A percentile compares a stretch with the other conserved stretches of the same genome.
Conservation (phyloP, 768 basidiomycete species). For the Russula abietina region DNA sequence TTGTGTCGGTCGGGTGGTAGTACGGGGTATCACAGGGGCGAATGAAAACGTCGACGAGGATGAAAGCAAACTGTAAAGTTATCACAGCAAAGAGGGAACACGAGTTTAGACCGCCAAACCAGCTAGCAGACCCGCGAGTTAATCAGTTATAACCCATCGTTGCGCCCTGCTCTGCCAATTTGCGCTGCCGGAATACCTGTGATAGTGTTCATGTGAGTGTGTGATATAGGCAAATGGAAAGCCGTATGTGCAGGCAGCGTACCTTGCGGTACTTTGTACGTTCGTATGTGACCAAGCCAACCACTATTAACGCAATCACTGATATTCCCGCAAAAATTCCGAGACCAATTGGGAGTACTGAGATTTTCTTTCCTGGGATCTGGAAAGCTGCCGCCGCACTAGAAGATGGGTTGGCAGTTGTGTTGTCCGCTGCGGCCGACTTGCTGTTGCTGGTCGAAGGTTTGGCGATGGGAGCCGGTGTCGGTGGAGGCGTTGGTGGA, state of each 20-base stretch:
- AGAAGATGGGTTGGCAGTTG: constrained; percentile 22
- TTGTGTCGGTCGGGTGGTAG: neutral
- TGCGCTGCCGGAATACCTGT: constrained; percentile 62
- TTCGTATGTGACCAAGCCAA: constrained; percentile 82
- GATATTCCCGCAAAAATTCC: constrained; percentile 83
- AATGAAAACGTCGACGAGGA: neutral
- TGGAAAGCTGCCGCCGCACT: constrained; percentile 40
- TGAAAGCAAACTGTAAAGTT: neutral
- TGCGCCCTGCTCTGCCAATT: constrained; percentile 58
- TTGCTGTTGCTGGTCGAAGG: constrained; percentile 24
- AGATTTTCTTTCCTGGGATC: constrained; percentile 66
- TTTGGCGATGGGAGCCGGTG: no score
- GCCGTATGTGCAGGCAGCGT: constrained; percentile 28
- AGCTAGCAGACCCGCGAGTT: constrained; percentile 22
- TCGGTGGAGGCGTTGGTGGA: no score
- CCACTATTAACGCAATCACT: constrained; percentile 73
- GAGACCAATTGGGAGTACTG: constrained; percentile 76
- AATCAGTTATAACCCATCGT: constrained; percentile 57
- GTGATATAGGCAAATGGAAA: neutral
- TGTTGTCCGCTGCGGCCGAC: constrained; percentile 19
- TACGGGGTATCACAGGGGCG: neutral
- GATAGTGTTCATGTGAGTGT: neutral
- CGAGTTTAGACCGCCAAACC: neutral
- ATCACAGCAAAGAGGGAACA: neutral
- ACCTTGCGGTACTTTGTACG: constrained; percentile 83